Conservation (phyloP, 305 asterid genomes). For the Fraxinus albicans region DNA sequence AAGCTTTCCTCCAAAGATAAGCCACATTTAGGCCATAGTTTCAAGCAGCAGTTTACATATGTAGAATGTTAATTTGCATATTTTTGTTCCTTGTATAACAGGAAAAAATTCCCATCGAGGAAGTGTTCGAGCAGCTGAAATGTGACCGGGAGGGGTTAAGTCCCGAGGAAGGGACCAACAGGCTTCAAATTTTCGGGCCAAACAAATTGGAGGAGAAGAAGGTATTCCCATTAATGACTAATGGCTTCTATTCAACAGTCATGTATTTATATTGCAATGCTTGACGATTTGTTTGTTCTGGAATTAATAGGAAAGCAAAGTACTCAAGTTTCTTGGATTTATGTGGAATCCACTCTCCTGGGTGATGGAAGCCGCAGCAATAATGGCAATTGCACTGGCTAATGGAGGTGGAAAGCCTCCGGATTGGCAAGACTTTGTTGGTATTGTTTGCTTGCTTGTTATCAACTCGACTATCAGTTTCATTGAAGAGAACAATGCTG, state of each 20-base stretch:
- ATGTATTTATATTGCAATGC: not conserved
- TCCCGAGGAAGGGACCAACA: constrained; percentile 42
- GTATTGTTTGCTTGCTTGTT: constrained; percentile 47
- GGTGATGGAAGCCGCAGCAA: constrained; percentile 66
- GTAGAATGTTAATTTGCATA: not conserved
- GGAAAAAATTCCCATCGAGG: constrained; percentile 58
- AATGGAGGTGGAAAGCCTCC: constrained; percentile 52
- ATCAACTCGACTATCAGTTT: constrained; percentile 59
- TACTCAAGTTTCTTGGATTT: constrained; percentile 50
- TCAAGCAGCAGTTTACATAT: not conserved
- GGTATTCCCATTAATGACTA: constrained; percentile 19
- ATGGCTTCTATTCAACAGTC: not conserved
- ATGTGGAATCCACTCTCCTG: constrained; percentile 64
- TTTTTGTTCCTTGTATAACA: constrained; percentile 15
- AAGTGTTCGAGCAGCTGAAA: constrained; percentile 49
- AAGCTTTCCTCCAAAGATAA: not conserved
- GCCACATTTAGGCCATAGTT: not conserved
- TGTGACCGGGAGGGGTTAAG: constrained; percentile 48
- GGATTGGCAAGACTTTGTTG: constrained; percentile 62
- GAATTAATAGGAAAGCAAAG: constrained; percentile 44
- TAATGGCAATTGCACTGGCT: constrained; percentile 55
- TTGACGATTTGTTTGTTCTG: not conserved
- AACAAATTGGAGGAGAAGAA: constrained; percentile 62
- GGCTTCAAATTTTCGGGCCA: constrained; percentile 51
- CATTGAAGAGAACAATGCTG: constrained; percentile 58